phyloP scores from a whole-genome alignment of 345 rosid genomes.

The Sisymbrium irio region DNA sequence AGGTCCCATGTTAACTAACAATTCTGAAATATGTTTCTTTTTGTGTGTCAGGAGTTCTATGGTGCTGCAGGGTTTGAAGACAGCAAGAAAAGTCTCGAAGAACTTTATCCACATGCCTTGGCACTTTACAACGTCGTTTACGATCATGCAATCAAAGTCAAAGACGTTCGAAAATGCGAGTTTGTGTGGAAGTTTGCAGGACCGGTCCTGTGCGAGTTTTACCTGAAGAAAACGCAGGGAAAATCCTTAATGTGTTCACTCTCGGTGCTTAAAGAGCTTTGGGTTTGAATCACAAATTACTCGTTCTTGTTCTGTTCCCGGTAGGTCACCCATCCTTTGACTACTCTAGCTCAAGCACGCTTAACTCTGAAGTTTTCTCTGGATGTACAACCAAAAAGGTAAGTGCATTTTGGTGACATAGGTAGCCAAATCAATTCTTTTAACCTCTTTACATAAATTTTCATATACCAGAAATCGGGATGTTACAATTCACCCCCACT shows the following conservation, averaged over 20 bases:
- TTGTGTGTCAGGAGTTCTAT: slow-evolving; percentile 44
- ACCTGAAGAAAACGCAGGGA: slow-evolving; percentile 23
- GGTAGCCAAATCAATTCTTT: too few relatives aligned
- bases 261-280: slow-evolving; percentile 46
- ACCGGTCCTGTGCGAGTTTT: slow-evolving; percentile 45
- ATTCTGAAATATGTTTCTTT: background rate
- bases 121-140: slow-evolving; percentile 55
- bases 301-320: background rate
- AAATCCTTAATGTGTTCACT: slow-evolving; percentile 27
- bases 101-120: slow-evolving; percentile 47
- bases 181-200: slow-evolving; percentile 87
- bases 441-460: too few relatives aligned
- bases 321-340: too few relatives aligned
- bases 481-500: too few relatives aligned
- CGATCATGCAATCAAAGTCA: slow-evolving; percentile 31
- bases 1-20: background rate
- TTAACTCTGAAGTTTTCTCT: too few relatives aligned
- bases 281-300: slow-evolving; percentile 11
- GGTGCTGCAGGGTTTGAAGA: slow-evolving; percentile 47
- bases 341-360: too few relatives aligned
- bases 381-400: too few relatives aligned
- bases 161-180: background rate
- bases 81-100: slow-evolving; percentile 39
- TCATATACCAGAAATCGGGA: too few relatives aligned
- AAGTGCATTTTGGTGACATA: too few relatives aligned